phyloP scores from a whole-genome alignment of 1,284 basidiomycete genomes.

The Amanita bisporigera region DNA sequence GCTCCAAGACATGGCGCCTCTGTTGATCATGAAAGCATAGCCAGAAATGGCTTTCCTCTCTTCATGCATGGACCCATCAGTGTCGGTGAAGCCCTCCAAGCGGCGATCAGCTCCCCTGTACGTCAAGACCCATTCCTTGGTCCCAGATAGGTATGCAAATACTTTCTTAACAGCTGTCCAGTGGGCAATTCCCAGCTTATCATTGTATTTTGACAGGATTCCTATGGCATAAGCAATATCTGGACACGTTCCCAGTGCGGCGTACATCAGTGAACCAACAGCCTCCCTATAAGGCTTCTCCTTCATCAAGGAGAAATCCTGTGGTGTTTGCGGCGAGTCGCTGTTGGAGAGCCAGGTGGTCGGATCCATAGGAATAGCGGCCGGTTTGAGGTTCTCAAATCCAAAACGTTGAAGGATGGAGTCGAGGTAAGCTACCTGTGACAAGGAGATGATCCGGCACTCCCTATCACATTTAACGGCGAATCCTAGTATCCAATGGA shows the following conservation, averaged over 20 bases:
- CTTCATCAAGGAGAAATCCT: too few species aligned
- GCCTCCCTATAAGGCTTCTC: too few species aligned
- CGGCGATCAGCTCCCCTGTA: neutral
- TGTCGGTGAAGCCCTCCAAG: neutral
- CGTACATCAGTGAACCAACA: slow-evolving; percentile 4
- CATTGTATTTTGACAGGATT: slow-evolving; percentile 30
- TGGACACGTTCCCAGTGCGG: neutral
- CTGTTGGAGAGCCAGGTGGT: too few species aligned
- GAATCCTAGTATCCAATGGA: neutral
- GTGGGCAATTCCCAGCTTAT: slow-evolving; percentile 30
- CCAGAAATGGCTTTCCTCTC: neutral
- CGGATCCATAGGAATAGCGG: too few species aligned
- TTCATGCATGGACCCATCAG: neutral
- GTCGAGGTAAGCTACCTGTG: neutral
- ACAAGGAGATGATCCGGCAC: neutral
- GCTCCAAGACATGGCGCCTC: neutral
- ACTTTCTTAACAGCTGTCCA: slow-evolving; percentile 33
- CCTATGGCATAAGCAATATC: slow-evolving; percentile 41
- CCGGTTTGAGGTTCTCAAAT: neutral
- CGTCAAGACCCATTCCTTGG: neutral
- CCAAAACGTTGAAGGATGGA: slow-evolving; percentile 12
- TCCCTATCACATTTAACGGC: neutral
- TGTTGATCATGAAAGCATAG: neutral
- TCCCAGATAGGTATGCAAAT: neutral
- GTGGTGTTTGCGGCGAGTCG: too few species aligned